phyloP scores from a whole-genome alignment of 1,284 basidiomycete genomes.

The Cutaneotrichosporon daszewskae region DNA sequence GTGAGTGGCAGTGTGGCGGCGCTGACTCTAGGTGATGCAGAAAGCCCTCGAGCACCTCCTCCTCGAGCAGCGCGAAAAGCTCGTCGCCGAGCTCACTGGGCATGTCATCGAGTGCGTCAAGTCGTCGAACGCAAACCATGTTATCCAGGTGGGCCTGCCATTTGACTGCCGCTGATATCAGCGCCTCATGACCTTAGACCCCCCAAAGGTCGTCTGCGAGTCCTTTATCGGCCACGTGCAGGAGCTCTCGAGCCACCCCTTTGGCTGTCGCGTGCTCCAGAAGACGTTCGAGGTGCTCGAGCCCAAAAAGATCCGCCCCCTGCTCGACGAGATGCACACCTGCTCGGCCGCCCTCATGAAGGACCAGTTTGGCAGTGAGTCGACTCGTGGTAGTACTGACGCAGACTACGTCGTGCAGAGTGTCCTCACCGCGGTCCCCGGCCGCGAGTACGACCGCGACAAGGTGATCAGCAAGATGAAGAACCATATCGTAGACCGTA shows the following conservation, averaged over 20 bases:
- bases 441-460: conserved; percentile 62
- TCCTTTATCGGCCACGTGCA: conserved; percentile 78
- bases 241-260: conserved; percentile 80
- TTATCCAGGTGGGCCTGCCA: conserved; percentile 51
- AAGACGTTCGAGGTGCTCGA: conserved; percentile 82
- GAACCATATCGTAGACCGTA: conserved; percentile 65
- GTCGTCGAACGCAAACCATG: conserved; percentile 93
- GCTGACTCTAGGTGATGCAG: conserved; percentile 33
- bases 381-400: conserved; percentile 7
- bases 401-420: conserved; percentile 91
- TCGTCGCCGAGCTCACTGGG: conserved; percentile 74
- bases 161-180: conserved; percentile 6
- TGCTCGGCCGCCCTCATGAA: conserved; percentile 68
- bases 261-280: conserved; percentile 93
- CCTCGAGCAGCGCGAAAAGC: conserved; percentile 66
- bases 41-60: conserved; percentile 80
- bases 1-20: conserved; percentile 19
- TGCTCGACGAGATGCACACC: conserved; percentile 80
- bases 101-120: conserved; percentile 82
- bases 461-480: conserved; percentile 66
- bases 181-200: conserved; percentile 67
- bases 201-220: conserved; percentile 67
- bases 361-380: conserved; percentile 77
- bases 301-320: conserved; percentile 59
- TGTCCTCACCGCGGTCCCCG: conserved; percentile 65